Conservation (phyloP, 2,329 filamentous ascomycete species). For the Fusarium sp. region DNA sequence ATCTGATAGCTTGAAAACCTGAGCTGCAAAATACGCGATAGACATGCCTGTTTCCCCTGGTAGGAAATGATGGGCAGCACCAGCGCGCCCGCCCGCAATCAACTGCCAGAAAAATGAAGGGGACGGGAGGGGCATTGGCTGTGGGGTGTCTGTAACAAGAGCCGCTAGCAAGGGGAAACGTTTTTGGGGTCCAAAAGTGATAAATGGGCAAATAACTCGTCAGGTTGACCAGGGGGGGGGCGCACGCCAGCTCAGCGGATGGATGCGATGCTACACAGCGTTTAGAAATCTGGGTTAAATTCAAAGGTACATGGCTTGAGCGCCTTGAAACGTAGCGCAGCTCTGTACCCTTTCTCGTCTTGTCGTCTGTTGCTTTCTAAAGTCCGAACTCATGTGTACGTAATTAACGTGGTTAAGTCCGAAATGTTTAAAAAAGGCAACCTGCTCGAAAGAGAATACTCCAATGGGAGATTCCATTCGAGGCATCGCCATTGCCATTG, state of each 20-base stretch:
- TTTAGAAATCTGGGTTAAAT: slow-evolving; percentile 28
- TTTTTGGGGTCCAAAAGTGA: slow-evolving; percentile 21
- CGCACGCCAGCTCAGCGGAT: neutral
- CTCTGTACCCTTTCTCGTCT: neutral
- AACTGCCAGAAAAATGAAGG: slow-evolving; percentile 35
- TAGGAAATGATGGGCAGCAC: slow-evolving; percentile 23
- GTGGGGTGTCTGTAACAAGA: slow-evolving; percentile 18
- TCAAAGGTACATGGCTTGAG: neutral
- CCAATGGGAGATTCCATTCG: slow-evolving; percentile 1
- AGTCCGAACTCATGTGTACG: slow-evolving; percentile 11
- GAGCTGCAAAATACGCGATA: slow-evolving; percentile 4
- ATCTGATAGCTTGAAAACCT: slow-evolving; percentile 14
- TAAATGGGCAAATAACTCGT: slow-evolving; percentile 11
- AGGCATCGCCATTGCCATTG: slow-evolving; percentile 4
- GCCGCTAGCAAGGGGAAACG: slow-evolving; percentile 5
- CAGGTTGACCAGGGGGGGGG: slow-evolving; percentile 3
- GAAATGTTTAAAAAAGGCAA: neutral
- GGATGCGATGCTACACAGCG: slow-evolving; percentile 6
- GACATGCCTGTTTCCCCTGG: slow-evolving; percentile 14
- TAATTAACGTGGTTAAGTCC: slow-evolving; percentile 15
- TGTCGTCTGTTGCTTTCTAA: slow-evolving; percentile 1
- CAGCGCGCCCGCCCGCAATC: slow-evolving; percentile 18
- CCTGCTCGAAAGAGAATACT: slow-evolving; percentile 1
- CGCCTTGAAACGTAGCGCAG: slow-evolving; percentile 20
- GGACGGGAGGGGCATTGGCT: slow-evolving; percentile 32